Percentiles rank a stretch among this genome's conserved stretches.
Evolutionary conservation across 495 filamentous ascomycete species (phyloP).

Genomic region (Apiosordaria backusii): DNA sequence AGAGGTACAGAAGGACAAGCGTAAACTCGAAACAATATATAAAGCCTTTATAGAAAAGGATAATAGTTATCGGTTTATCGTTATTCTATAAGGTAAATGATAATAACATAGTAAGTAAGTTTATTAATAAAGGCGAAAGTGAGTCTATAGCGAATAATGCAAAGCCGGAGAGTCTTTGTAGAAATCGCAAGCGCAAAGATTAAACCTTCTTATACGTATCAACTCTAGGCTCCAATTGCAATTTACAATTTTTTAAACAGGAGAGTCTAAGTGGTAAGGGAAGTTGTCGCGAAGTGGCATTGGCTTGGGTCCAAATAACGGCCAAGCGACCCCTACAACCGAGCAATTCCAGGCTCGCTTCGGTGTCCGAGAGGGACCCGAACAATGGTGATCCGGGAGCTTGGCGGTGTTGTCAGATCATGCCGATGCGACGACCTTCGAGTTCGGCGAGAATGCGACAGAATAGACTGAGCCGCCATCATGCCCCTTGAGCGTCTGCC

Average conservation of each 20-base stretch:
- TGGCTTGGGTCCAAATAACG: not conserved
- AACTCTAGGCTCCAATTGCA: not conserved
- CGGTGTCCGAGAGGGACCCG: too few relatives aligned
- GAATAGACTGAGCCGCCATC: rapidly evolving
- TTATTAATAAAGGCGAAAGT: too few relatives aligned
- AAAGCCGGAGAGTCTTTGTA: not conserved
- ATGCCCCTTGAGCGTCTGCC: too few relatives aligned
- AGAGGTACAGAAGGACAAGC: not conserved
- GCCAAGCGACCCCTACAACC: not conserved
- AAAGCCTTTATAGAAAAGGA: constrained; percentile 17
- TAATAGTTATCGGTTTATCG: not conserved
- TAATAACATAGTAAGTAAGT: not conserved
- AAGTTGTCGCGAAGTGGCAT: not conserved
- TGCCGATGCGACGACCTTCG: too few relatives aligned
- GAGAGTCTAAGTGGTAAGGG: too few relatives aligned
- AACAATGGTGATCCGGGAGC: too few relatives aligned
- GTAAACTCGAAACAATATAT: not conserved
- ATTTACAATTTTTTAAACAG: too few relatives aligned
- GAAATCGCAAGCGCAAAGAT: too few relatives aligned
- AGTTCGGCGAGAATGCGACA: too few relatives aligned
- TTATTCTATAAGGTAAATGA: not conserved
- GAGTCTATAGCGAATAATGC: not conserved
- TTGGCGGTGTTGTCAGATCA: too few relatives aligned
- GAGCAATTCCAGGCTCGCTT: too few relatives aligned
- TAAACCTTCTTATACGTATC: too few relatives aligned